A percentile compares a stretch with the other conserved stretches of the same genome.
Evolutionary conservation across 2,329 filamentous ascomycete species (phyloP).

Genomic region (Fusarium sp.): DNA sequence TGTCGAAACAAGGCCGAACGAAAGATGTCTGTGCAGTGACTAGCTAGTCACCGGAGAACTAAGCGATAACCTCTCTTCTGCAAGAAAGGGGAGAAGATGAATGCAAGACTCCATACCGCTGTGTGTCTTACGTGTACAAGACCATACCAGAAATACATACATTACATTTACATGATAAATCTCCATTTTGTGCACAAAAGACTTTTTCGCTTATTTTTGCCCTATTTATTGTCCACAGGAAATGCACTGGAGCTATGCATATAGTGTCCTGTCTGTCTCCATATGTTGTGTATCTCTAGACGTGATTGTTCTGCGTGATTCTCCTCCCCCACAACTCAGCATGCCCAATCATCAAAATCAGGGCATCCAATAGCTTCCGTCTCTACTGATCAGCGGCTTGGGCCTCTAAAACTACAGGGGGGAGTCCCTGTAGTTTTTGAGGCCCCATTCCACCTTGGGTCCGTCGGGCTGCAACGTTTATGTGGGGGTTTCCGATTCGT

Average conservation of each 20-base stretch:
- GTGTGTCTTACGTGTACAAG: constrained; percentile 29
- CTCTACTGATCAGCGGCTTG: constrained; percentile 13
- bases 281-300: background rate
- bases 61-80: constrained; percentile 14
- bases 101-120: constrained; percentile 28
- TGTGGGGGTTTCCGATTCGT: constrained; percentile 42
- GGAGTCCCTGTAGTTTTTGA: constrained; percentile 32
- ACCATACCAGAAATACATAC: background rate
- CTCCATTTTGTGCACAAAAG: background rate
- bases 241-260: background rate
- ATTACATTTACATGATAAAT: background rate
- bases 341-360: constrained; percentile 38
- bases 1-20: constrained; percentile 35
- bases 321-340: constrained; percentile 8
- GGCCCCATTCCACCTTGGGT: constrained; percentile 6
- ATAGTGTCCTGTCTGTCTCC: background rate
- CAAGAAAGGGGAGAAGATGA: constrained; percentile 20
- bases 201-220: constrained; percentile 1
- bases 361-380: constrained; percentile 30
- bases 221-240: constrained; percentile 1
- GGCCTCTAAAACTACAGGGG: constrained; percentile 9
- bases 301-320: background rate
- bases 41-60: constrained; percentile 3
- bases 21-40: constrained; percentile 4
- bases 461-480: constrained; percentile 41